These are phyloP conservation scores for Aspergillus novoparasiticus DNA, from an alignment of 2,329 filamentous ascomycete species.

Conservation along the genomic window DNA sequence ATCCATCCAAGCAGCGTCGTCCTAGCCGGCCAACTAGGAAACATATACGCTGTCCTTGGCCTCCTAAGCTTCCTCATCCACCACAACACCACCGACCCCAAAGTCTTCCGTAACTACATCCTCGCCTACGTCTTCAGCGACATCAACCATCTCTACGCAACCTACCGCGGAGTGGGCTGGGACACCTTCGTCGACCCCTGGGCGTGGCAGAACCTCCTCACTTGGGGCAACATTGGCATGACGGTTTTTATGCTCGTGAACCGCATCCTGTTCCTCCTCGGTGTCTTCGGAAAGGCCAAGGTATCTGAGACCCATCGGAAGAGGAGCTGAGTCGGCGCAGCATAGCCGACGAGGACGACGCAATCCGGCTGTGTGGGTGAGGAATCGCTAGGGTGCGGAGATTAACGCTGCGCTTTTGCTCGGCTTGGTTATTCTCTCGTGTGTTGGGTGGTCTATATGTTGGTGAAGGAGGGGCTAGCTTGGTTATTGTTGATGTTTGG, in stretches of 20 bases:
- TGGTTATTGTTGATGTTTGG: neutral
- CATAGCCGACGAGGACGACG: neutral
- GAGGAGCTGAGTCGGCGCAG: slow-evolving; percentile 40
- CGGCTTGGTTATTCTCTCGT: neutral
- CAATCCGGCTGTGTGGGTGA: neutral
- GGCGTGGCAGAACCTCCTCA: slow-evolving; percentile 65
- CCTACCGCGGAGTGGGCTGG: slow-evolving; percentile 60
- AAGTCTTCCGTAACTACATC: slow-evolving; percentile 68
- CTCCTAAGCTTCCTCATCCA: slow-evolving; percentile 66
- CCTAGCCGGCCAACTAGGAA: slow-evolving; percentile 69
- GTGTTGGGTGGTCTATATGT: neutral
- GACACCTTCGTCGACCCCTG: slow-evolving; percentile 55
- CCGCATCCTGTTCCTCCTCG: slow-evolving; percentile 60
- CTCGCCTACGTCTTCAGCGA: slow-evolving; percentile 67
- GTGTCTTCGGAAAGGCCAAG: slow-evolving; percentile 57
- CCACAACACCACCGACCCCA: slow-evolving; percentile 65
- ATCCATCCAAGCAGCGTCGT: slow-evolving; percentile 50
- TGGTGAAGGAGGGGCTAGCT: neutral
- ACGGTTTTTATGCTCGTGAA: slow-evolving; percentile 63
- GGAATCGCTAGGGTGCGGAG: neutral
- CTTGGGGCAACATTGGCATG: slow-evolving; percentile 72
- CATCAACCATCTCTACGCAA: slow-evolving; percentile 67
- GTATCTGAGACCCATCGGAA: slow-evolving; percentile 24
- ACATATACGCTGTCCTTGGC: slow-evolving; percentile 68
- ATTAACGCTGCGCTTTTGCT: neutral